Base-by-base conservation (phyloP, 108 stramenopile species). In the Nitzschia palea region DNA sequence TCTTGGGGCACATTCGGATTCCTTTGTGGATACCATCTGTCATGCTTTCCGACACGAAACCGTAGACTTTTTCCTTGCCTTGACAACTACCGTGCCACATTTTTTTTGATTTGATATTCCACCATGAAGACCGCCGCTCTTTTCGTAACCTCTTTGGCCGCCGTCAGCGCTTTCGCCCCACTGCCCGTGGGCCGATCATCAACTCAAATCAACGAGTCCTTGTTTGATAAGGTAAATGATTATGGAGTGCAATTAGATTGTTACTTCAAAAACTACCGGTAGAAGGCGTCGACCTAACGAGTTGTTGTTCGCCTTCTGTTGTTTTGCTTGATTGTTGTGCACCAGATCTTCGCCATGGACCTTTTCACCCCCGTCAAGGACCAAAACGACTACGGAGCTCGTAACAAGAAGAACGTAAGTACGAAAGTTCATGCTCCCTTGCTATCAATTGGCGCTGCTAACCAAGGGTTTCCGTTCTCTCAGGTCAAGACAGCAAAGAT, bases 131-230 rank as follows among this genome's bases (percentile, higher is more conserved):
- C 65, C 67, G 44, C 80, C 62, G 80, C 84, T 51, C 45, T 84
- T 57, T 67, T 90, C 81, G 73, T 87, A 44, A 78, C 91, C 61
- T 69, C 74, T 55, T 55, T 93, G 61, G 83, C 82, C 32, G 71
- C 81, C 55, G 89, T 87, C 55, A 74, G 80, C 28, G 92, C 92
- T 43, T 93, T 93, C 64, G 89, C 86, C 53, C 88, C 90, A 8
- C 33, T 72, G 26, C 45, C 79, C 43, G 51, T 34, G 32, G 73
- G 65, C 27, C 73, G 68, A 61, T 52, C 44, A 37, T 42, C 37
- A 34, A 70, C 62, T 55, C 65, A 69, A n/a, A 29, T 60, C 43
- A 64, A 68, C 26, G 50, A 62, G 44, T 60, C 70, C 23, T 31
- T 78, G 4, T 71, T 78, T 14, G 77, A 78, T 37, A 34, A 61